Percentiles rank a stretch among this genome's conserved stretches.
Evolutionary conservation across 768 basidiomycete species (phyloP).

Genomic region (Multifurca ochricompacta): DNA sequence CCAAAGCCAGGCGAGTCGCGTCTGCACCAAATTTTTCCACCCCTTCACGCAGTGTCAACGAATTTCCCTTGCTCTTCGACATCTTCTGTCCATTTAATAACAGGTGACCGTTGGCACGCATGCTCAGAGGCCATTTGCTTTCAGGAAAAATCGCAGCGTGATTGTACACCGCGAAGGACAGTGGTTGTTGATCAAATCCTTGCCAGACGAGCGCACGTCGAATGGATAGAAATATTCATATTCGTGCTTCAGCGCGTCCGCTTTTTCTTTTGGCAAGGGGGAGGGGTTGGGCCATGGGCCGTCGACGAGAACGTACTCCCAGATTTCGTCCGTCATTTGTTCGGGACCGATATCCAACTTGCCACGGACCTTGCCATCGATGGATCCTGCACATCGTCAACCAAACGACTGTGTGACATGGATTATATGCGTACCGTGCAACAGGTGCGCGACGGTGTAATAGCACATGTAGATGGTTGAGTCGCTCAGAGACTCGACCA

Average conservation of each 20-base stretch:
- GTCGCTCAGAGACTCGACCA: constrained; percentile 95
- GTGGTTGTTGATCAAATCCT: constrained; percentile 94
- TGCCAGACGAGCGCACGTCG: constrained; percentile 95
- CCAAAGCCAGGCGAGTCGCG: constrained; percentile 83
- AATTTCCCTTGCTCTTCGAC: constrained; percentile 96
- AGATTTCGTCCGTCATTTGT: constrained; percentile 95
- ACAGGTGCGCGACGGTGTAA: constrained; percentile 86
- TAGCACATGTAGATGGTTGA: constrained; percentile 99
- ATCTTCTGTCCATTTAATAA: constrained; percentile 99
- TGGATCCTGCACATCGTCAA: constrained; percentile 40
- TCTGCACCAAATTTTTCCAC: constrained; percentile 96
- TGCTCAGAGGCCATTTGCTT: constrained; percentile 83
- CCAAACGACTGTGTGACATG: background rate
- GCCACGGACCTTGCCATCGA: constrained; percentile 75
- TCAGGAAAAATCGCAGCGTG: constrained; percentile 91
- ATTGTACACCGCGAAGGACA: constrained; percentile 91
- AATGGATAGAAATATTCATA: constrained; percentile 98
- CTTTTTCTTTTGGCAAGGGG: constrained; percentile 66
- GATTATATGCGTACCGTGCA: constrained; percentile 63
- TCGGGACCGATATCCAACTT: constrained; percentile 79
- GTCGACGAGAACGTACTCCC: constrained; percentile 86
- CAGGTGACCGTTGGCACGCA: constrained; percentile 94
- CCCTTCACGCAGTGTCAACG: constrained; percentile 80
- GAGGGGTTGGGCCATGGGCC: constrained; percentile 67
- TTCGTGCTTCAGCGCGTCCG: constrained; percentile 78